Percentiles rank a stretch among this genome's conserved stretches.
Evolutionary conservation across 1,284 basidiomycete genomes (phyloP).

Genomic region (Hypsizygus ulmarius): DNA sequence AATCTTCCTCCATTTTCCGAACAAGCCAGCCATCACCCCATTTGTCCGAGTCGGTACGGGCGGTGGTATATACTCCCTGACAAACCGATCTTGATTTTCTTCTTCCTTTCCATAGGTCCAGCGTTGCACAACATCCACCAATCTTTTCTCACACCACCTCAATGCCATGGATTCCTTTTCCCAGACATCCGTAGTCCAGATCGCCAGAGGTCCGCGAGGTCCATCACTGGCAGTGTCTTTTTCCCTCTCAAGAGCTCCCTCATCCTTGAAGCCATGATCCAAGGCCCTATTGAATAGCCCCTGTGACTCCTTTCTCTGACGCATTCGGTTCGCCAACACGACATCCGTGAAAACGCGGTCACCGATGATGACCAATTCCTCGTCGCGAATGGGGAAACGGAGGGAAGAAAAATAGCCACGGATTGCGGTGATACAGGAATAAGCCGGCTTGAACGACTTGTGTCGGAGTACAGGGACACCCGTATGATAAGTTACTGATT

Average conservation of each 20-base stretch:
- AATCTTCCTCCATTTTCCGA: conserved; percentile 8
- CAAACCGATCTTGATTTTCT: conserved; percentile 6
- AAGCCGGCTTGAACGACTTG: conserved; percentile 70
- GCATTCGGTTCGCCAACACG: conserved; percentile 79
- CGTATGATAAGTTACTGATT: conserved; percentile 78
- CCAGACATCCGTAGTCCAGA: conserved; percentile 73
- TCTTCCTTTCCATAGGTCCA: conserved; percentile 28
- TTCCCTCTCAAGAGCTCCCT: conserved; percentile 20
- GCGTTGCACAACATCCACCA: conserved; percentile 45
- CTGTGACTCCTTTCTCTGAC: conserved; percentile 21
- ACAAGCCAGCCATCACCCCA: conserved; percentile 7
- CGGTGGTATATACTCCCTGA: conserved; percentile 7
- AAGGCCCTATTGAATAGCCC: conserved; percentile 16
- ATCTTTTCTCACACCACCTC: conserved; percentile 53
- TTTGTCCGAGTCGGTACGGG: not conserved
- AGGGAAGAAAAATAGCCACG: conserved; percentile 63
- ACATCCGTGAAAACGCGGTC: conserved; percentile 92
- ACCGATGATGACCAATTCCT: conserved; percentile 78
- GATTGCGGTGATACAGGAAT: conserved; percentile 69
- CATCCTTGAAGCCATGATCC: conserved; percentile 25
- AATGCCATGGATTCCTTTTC: conserved; percentile 56
- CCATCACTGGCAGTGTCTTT: conserved; percentile 8
- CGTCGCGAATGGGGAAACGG: conserved; percentile 47
- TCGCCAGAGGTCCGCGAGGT: conserved; percentile 49
- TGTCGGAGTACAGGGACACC: conserved; percentile 84